Conservation (phyloP, 495 filamentous ascomycete species). For the Extremus antarcticus region DNA sequence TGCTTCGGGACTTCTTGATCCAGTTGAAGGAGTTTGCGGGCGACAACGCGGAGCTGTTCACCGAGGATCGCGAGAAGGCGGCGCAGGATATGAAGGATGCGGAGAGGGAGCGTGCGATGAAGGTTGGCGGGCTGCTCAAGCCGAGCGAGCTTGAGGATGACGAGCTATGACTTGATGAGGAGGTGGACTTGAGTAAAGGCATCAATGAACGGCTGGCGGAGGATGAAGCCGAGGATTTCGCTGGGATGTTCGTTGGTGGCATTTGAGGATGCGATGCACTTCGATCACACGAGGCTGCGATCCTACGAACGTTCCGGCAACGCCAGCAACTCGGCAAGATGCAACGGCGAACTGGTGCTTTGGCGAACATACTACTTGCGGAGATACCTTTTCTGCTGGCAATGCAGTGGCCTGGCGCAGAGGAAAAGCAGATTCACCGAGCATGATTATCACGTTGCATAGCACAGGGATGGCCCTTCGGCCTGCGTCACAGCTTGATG, state of each 20-base stretch:
- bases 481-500: neutral
- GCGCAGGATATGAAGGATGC: conserved; percentile 48
- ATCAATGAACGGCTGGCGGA: neutral
- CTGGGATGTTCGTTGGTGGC: neutral
- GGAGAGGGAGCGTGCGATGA: conserved; percentile 78
- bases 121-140: conserved; percentile 84
- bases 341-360: neutral
- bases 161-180: conserved; percentile 68
- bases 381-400: neutral
- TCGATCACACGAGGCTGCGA: too few species aligned
- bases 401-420: neutral
- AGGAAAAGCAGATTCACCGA: neutral
- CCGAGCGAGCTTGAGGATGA: conserved; percentile 91
- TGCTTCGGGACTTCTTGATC: conserved; percentile 92
- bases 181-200: conserved; percentile 16
- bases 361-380: neutral
- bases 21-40: conserved; percentile 77
- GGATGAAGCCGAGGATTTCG: neutral
- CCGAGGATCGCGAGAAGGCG: conserved; percentile 83
- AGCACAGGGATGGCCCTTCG: neutral
- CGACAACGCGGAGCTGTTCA: conserved; percentile 88
- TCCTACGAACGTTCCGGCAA: too few species aligned
- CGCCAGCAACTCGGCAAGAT: too few species aligned
- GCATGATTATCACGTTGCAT: neutral
- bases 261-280: too few species aligned